Evolutionary conservation across 306 rosid genomes (phyloP).

Genomic region (Prinsepia uniflora): DNA sequence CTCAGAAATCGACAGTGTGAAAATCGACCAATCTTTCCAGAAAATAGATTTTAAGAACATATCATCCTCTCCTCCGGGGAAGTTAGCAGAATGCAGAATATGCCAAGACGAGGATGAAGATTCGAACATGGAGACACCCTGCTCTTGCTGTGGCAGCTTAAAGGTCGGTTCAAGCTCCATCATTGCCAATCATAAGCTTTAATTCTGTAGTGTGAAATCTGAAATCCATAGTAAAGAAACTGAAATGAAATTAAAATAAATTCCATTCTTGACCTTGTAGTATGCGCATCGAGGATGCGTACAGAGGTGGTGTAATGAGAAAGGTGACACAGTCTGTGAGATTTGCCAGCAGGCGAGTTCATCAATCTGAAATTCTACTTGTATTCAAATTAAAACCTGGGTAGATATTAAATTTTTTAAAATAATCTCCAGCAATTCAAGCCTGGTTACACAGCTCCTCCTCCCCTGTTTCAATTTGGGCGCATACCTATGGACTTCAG

Average conservation of each 20-base stretch:
- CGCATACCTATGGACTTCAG: constrained; percentile 94
- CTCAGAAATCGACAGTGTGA: constrained; percentile 34
- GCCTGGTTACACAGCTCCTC: constrained; percentile 89
- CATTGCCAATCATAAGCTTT: neutral
- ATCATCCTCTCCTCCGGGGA: constrained; percentile 30
- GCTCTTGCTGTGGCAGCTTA: constrained; percentile 95
- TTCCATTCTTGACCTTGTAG: constrained; percentile 40
- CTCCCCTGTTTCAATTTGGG: constrained; percentile 78
- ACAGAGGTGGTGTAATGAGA: constrained; percentile 96
- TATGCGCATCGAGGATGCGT: constrained; percentile 90
- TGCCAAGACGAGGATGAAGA: constrained; percentile 95
- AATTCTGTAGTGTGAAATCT: neutral
- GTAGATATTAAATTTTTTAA: neutral
- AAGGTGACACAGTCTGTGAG: constrained; percentile 88
- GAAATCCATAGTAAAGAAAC: neutral
- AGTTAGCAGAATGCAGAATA: constrained; percentile 79
- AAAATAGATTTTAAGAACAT: constrained; percentile 37
- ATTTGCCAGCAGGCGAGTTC: constrained; percentile 86
- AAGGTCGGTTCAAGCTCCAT: constrained; percentile 43
- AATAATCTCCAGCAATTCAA: constrained; percentile 59
- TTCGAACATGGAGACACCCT: constrained; percentile 91
- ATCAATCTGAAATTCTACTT: constrained; percentile 1
- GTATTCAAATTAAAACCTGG: neutral
- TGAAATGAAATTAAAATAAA: neutral
- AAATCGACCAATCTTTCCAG: constrained; percentile 33